A percentile compares a stretch with the other conserved stretches of the same genome.
These are phyloP conservation scores for Malassezia sp. DNA, from an alignment of 1,284 basidiomycete genomes.

Conservation along the genomic window DNA sequence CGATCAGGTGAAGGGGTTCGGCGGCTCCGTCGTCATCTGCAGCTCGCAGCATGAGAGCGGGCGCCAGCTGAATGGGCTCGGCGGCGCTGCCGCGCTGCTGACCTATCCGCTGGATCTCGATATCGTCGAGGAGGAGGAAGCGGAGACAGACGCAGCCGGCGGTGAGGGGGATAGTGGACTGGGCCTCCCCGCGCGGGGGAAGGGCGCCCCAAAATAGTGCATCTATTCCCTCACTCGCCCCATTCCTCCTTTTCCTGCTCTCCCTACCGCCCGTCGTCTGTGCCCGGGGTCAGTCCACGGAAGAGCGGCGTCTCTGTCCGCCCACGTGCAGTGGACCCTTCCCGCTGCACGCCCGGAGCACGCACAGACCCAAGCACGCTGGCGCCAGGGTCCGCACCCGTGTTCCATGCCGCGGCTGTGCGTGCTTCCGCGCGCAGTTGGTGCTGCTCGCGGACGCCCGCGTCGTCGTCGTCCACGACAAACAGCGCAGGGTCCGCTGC, in stretches of 20 bases:
- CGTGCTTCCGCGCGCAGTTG: conserved; percentile 1
- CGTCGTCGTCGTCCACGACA: conserved; percentile 11
- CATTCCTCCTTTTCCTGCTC: background rate
- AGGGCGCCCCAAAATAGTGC: background rate
- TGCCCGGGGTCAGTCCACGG: conserved; percentile 9
- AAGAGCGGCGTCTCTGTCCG: conserved; percentile 8
- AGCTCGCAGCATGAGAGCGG: conserved; percentile 98
- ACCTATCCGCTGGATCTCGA: conserved; percentile 94
- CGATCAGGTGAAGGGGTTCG: conserved; percentile 74
- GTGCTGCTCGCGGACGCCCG: background rate
- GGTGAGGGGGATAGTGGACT: no score
- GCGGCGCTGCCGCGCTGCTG: conserved; percentile 87
- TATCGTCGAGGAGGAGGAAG: conserved; percentile 53
- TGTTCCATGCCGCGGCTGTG: no score
- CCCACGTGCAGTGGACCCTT: no score
- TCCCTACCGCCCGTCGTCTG: background rate
- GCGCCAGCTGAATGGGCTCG: conserved; percentile 71
- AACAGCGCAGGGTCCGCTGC: conserved; percentile 7
- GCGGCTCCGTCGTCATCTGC: conserved; percentile 88
- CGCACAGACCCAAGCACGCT: no score
- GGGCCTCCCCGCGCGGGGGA: background rate
- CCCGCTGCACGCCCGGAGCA: no score
- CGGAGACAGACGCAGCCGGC: conserved; percentile 10
- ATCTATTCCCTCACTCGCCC: background rate
- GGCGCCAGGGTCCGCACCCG: no score